A percentile compares a stretch with the other conserved stretches of the same genome.
phyloP scores from a whole-genome alignment of 2,329 filamentous ascomycete genomes.

The Coniochaeta prunicola region DNA sequence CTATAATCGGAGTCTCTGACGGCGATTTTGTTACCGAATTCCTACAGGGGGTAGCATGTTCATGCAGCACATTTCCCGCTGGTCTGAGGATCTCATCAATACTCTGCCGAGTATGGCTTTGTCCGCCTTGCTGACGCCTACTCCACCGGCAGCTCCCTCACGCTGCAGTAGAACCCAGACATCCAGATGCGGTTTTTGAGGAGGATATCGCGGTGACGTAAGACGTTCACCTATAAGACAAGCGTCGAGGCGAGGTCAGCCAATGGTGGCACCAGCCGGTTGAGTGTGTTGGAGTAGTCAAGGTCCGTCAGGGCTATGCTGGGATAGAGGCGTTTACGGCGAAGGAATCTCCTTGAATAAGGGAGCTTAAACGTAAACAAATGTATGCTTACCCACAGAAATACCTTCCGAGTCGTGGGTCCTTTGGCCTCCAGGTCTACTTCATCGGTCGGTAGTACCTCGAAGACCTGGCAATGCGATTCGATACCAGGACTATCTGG shows the following conservation, averaged over 20 bases:
- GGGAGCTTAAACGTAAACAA: no score
- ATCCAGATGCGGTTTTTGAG: conserved; percentile 67
- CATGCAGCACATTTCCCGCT: conserved; percentile 73
- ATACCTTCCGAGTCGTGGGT: no score
- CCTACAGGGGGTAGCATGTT: conserved; percentile 69
- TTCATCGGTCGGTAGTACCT: no score
- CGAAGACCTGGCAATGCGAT: no score
- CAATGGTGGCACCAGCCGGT: conserved; percentile 68
- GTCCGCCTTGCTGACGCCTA: conserved; percentile 73
- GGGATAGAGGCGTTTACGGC: no score
- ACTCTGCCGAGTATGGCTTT: conserved; percentile 67
- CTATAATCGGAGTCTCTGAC: conserved; percentile 67
- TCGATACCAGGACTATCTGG: no score
- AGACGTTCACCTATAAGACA: conserved; percentile 72
- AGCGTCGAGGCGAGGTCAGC: conserved; percentile 74
- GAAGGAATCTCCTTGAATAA: no score
- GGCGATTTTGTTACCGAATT: conserved; percentile 78
- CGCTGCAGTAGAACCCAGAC: conserved; percentile 78
- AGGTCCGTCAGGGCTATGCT: no score
- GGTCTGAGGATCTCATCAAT: conserved; percentile 67
- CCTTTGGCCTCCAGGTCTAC: no score
- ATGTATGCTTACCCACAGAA: no score
- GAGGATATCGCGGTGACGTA: conserved; percentile 65
- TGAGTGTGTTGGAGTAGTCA: neutral
- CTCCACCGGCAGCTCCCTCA: conserved; percentile 66